A percentile compares a stretch with the other conserved stretches of the same genome.
Evolutionary conservation across 805 yeast species (phyloP).

Genomic region (Zygoascus ofunaensis): DNA sequence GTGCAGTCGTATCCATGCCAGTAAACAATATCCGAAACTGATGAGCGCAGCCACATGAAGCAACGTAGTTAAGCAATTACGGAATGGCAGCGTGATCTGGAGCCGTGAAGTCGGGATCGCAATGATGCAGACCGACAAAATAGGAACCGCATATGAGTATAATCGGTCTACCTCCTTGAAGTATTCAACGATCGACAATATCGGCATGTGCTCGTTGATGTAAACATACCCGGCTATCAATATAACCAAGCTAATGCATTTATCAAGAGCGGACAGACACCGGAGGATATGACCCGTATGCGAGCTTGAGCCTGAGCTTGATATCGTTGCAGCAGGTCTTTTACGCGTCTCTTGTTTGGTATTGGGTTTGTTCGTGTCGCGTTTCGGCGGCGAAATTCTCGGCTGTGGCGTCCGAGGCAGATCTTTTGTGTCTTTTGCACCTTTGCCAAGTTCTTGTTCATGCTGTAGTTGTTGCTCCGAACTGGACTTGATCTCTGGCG

Average conservation of each 20-base stretch:
- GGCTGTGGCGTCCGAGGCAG: too few species aligned
- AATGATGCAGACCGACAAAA: background rate
- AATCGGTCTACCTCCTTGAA: background rate
- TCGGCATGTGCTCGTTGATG: background rate
- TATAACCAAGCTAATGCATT: background rate
- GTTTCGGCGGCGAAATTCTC: too few species aligned
- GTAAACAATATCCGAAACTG: background rate
- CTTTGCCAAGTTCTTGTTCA: background rate
- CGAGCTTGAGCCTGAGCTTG: too few species aligned
- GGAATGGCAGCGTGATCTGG: background rate
- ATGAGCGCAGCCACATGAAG: background rate
- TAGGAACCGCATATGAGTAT: background rate
- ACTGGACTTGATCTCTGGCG: background rate
- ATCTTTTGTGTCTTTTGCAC: background rate
- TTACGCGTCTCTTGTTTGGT: too few species aligned
- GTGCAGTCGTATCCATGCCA: background rate
- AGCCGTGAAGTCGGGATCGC: background rate
- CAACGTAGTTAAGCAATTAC: background rate
- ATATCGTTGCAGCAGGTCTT: background rate
- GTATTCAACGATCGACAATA: background rate
- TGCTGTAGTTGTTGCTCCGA: background rate
- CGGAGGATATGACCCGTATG: background rate
- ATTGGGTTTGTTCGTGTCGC: too few species aligned
- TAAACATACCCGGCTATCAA: background rate
- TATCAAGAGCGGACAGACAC: background rate